Base-by-base conservation (phyloP, 2,329 filamentous ascomycete genomes). In the Ophiostoma sp. region DNA sequence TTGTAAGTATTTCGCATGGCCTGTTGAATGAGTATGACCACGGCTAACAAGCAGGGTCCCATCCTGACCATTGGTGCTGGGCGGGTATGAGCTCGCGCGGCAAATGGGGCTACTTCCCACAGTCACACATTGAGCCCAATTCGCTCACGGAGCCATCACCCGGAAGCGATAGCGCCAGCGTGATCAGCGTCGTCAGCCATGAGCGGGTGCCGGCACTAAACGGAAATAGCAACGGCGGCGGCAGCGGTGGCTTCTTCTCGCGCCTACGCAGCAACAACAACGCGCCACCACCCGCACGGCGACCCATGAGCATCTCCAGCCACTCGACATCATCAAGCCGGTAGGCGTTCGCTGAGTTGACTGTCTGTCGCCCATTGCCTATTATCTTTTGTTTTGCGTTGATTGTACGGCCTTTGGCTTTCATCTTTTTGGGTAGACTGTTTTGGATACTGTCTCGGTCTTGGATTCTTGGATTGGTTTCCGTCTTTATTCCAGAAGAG, bases 11-110 rank as follows among this genome's bases (percentile, higher is more conserved):
- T 40, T n/a, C n/a, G 6, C 7, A 8, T 7, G 27, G 36, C 8
- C 5, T 62, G 27, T 5, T 41, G 11, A 16, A 18, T 14, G 8
- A 6, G 12, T 6, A 42, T 42, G 60, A 63, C 9, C 12, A 42
- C 16, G 6, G 40, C 60, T 63, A 63, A 63, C 60, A 41, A 63
- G 18, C 40, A 63, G 60, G 60, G 60, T 72, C 78, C 2, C 78
- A 82, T 68, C 75, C 78, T 36, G 80, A 82, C 12, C 81, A 84
- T 70, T 86, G 84, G 83, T 86, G 83, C 74, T 86, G 83, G 84
- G 81, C 80, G 0, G 84, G 83, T 1, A 82, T 77, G 16, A 85
- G 84, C 69, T 72, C 80, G 49, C 83, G 81, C 70, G 83, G 83
- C 4, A 83, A 81, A 74, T 81, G 79, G 76, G 84, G 84, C 40